Percentiles rank a stretch among this genome's conserved stretches.
Conservation (phyloP, 176 grass and related monocot genomes). For the bread wheat (Triticum aestivum) region IWGSC_CS_RefSeq_v2.1 NC_057806.1:638190929-638191428, state of each 20-base stretch:
- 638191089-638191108: constrained; percentile 70
- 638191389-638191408: constrained; percentile 43
- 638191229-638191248: constrained; percentile 61
- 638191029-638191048: constrained; percentile 61
- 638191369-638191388: constrained; percentile 64
- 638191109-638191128: neutral
- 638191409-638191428: neutral
- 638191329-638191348: constrained; percentile 40
- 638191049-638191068: constrained; percentile 55
- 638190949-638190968: constrained; percentile 77
- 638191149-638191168: neutral
- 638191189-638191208: constrained; percentile 46
- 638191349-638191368: constrained; percentile 58
- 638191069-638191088: constrained; percentile 89
- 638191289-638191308: constrained; percentile 93
- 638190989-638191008: constrained; percentile 56
- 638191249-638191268: constrained; percentile 79
- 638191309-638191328: constrained; percentile 55
- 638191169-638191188: neutral
- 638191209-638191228: constrained; percentile 47
- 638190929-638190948: constrained; percentile 48
- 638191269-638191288: constrained; percentile 71
- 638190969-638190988: constrained; percentile 73
- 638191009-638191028: constrained; percentile 57
- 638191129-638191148: neutral